A percentile compares a stretch with the other conserved stretches of the same genome.
Conservation (phyloP, 2,329 filamentous ascomycete genomes). For the Aspergillus pseudonomiae region DNA sequence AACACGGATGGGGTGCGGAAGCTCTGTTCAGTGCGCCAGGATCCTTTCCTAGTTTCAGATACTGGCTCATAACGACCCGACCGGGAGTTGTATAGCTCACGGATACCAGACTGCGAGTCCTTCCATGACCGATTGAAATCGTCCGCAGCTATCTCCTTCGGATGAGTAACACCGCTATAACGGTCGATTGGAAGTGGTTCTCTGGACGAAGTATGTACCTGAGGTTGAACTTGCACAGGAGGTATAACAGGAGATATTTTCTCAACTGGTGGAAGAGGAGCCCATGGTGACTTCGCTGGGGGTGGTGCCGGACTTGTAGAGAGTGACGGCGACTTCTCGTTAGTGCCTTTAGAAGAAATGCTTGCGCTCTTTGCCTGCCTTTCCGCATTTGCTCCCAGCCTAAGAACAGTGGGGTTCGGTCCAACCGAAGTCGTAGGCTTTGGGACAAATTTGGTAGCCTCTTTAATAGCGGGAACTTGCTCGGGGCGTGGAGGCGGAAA, state of each 20-base stretch:
- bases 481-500: conserved; percentile 21
- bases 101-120: conserved; percentile 66
- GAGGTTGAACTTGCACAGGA: conserved; percentile 45
- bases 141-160: conserved; percentile 89
- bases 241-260: conserved; percentile 72
- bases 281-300: conserved; percentile 90
- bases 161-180: conserved; percentile 54
- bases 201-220: conserved; percentile 55
- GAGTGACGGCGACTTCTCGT: conserved; percentile 56
- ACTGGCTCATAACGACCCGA: conserved; percentile 92
- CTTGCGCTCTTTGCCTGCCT: conserved; percentile 48
- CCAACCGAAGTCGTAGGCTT: conserved; percentile 50
- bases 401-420: conserved; percentile 53
- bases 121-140: conserved; percentile 89
- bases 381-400: conserved; percentile 51
- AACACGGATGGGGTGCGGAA: conserved; percentile 76
- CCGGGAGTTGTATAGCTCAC: conserved; percentile 92
- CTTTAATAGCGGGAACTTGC: conserved; percentile 26
- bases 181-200: conserved; percentile 62
- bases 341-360: conserved; percentile 53
- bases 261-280: conserved; percentile 79
- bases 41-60: conserved; percentile 70
- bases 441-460: conserved; percentile 32
- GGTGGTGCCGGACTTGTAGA: conserved; percentile 55
- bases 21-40: conserved; percentile 67